Percentiles rank a stretch among this genome's conserved stretches.
phyloP scores from a whole-genome alignment of 2,329 filamentous ascomycete species.

The Penicillium sp. region DNA sequence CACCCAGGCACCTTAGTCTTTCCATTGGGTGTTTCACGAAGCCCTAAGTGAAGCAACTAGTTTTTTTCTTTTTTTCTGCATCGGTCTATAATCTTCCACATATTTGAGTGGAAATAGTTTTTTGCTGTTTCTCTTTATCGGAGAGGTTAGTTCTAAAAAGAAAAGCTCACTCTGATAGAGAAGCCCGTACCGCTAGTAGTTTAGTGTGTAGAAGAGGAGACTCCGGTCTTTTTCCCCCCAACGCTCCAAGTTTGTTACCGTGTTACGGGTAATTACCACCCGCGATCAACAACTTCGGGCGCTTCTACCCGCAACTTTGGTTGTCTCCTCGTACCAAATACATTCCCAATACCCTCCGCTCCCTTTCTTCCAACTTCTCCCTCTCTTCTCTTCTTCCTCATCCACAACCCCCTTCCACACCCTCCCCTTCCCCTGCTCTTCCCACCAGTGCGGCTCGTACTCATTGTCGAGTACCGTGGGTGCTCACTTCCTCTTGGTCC shows the following conservation, averaged over 20 bases:
- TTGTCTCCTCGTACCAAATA: slow-evolving; percentile 18
- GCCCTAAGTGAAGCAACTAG: neutral
- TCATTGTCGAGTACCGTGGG: slow-evolving; percentile 27
- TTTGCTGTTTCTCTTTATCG: no score
- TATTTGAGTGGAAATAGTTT: neutral
- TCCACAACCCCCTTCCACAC: slow-evolving; percentile 16
- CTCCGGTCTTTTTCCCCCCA: neutral
- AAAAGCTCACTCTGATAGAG: neutral
- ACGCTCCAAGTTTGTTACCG: neutral
- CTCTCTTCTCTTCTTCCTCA: slow-evolving; percentile 19
- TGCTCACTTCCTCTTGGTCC: slow-evolving; percentile 14
- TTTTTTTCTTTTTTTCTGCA: neutral
- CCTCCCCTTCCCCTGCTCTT: slow-evolving; percentile 22
- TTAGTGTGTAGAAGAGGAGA: neutral
- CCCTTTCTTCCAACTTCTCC: slow-evolving; percentile 21
- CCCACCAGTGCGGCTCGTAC: slow-evolving; percentile 32
- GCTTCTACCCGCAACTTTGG: neutral
- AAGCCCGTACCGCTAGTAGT: neutral
- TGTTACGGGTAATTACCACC: slow-evolving; percentile 6
- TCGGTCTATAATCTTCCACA: neutral
- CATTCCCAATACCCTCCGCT: slow-evolving; percentile 23
- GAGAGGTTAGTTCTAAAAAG: neutral
- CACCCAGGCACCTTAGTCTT: neutral
- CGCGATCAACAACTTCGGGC: slow-evolving; percentile 8
- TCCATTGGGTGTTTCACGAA: slow-evolving; percentile 1